Evolutionary conservation across 1,139 yeast genomes (phyloP).

Genomic region (Geotrichum australiense): DNA sequence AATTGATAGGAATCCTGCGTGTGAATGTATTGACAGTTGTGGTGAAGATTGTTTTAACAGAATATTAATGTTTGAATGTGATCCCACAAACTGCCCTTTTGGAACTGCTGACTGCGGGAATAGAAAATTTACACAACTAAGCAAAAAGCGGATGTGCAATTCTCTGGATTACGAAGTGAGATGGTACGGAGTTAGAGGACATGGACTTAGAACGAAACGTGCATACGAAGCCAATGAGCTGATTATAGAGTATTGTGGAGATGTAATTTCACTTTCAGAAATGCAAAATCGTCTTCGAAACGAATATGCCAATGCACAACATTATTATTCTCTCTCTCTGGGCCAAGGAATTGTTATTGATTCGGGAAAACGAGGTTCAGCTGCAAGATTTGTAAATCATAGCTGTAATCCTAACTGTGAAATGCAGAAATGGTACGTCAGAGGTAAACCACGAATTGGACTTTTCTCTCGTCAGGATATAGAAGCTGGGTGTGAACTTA

Average conservation of each 20-base stretch:
- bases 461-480: constrained; percentile 37
- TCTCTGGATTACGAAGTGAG: constrained; percentile 35
- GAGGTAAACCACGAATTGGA: constrained; percentile 38
- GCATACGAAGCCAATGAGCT: constrained; percentile 34
- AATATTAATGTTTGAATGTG: constrained; percentile 35
- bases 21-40: constrained; percentile 33
- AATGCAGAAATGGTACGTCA: constrained; percentile 41
- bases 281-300: constrained; percentile 30
- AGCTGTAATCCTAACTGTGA: constrained; percentile 40
- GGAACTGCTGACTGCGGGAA: constrained; percentile 37
- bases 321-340: constrained; percentile 35
- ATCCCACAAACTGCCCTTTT: constrained; percentile 32
- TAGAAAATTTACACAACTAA: constrained; percentile 31
- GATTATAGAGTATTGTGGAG: constrained; percentile 42
- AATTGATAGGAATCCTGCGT: constrained; percentile 24
- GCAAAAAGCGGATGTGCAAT: constrained; percentile 23
- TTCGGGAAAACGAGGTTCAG: constrained; percentile 37
- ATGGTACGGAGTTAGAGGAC: constrained; percentile 33
- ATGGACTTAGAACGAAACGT: constrained; percentile 36
- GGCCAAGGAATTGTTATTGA: constrained; percentile 38
- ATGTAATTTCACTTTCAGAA: constrained; percentile 35
- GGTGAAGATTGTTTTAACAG: constrained; percentile 32
- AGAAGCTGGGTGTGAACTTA: constrained; percentile 35
- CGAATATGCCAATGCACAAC: constrained; percentile 25
- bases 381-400: constrained; percentile 41